Evolutionary conservation across 2,329 filamentous ascomycete genomes (phyloP).

Genomic region (Aspergillus jensenii): DNA sequence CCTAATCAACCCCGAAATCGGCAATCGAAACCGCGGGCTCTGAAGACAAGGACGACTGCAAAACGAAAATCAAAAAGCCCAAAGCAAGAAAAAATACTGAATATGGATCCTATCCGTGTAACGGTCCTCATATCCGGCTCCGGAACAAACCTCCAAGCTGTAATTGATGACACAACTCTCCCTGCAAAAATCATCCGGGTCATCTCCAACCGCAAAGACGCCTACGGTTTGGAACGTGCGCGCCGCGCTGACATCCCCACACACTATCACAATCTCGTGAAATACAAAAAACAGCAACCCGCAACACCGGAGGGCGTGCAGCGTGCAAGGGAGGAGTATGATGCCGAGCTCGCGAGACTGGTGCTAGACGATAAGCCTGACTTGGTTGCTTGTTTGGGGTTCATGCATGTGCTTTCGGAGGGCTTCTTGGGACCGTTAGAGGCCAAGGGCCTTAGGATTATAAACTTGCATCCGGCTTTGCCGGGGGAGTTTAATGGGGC

Average conservation of each 20-base stretch:
- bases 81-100: not conserved
- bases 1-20: not conserved
- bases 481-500: slow-evolving; percentile 75
- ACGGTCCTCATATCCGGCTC: slow-evolving; percentile 71
- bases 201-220: slow-evolving; percentile 64
- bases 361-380: slow-evolving; percentile 67
- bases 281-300: slow-evolving; percentile 69
- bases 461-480: slow-evolving; percentile 79
- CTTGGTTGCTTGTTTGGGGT: slow-evolving; percentile 78
- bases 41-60: not conserved
- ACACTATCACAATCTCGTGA: slow-evolving; percentile 77
- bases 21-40: not conserved
- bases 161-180: slow-evolving; percentile 63
- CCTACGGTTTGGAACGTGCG: slow-evolving; percentile 64
- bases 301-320: slow-evolving; percentile 51
- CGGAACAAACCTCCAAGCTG: slow-evolving; percentile 76
- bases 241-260: slow-evolving; percentile 64
- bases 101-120: slow-evolving; percentile 49
- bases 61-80: not conserved
- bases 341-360: slow-evolving; percentile 69
- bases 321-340: slow-evolving; percentile 65
- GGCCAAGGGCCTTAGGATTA: slow-evolving; percentile 63
- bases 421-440: slow-evolving; percentile 70
- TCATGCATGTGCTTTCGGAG: slow-evolving; percentile 78
- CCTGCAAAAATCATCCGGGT: slow-evolving; percentile 61